Evolutionary conservation across 331 rosid species (phyloP).

Genomic region (Prunus yedoensis): DNA sequence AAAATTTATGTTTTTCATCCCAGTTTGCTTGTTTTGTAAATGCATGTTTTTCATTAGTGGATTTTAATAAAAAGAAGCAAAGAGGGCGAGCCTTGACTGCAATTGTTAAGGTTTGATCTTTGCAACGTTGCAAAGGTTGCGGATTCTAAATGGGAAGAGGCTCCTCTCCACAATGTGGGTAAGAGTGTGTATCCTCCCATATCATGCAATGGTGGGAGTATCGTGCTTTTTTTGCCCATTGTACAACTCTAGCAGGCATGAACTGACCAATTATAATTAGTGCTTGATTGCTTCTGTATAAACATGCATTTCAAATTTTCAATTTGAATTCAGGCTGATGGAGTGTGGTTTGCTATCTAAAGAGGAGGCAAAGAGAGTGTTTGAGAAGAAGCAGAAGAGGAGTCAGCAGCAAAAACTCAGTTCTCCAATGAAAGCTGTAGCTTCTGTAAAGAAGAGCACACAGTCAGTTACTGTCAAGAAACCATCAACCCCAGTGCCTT

Average conservation of each 20-base stretch:
- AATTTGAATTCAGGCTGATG: slow-evolving; percentile 73
- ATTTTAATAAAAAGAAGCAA: not conserved
- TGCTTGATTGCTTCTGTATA: slow-evolving; percentile 1
- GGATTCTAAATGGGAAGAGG: not conserved
- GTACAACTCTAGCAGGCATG: not conserved
- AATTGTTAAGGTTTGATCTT: not conserved
- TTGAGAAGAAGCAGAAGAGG: slow-evolving; percentile 63
- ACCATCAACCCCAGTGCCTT: not conserved
- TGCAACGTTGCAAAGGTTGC: not conserved
- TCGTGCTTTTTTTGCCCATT: not conserved
- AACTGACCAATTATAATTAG: not conserved
- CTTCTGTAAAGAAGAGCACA: slow-evolving; percentile 43
- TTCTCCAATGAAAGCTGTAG: slow-evolving; percentile 48
- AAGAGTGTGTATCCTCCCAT: not conserved
- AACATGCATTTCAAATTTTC: slow-evolving; percentile 1
- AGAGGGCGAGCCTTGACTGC: not conserved
- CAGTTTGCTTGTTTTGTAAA: not conserved
- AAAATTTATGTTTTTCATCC: not conserved
- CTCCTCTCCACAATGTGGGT: not conserved
- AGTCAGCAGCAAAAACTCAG: slow-evolving; percentile 40
- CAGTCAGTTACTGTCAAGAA: slow-evolving; percentile 6
- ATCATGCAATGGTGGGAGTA: not conserved
- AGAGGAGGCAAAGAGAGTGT: slow-evolving; percentile 57
- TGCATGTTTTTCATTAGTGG: not conserved
- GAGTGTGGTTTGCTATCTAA: slow-evolving; percentile 76